Base-by-base conservation (phyloP, 768 basidiomycete species). In the Trametes meyenii region DNA sequence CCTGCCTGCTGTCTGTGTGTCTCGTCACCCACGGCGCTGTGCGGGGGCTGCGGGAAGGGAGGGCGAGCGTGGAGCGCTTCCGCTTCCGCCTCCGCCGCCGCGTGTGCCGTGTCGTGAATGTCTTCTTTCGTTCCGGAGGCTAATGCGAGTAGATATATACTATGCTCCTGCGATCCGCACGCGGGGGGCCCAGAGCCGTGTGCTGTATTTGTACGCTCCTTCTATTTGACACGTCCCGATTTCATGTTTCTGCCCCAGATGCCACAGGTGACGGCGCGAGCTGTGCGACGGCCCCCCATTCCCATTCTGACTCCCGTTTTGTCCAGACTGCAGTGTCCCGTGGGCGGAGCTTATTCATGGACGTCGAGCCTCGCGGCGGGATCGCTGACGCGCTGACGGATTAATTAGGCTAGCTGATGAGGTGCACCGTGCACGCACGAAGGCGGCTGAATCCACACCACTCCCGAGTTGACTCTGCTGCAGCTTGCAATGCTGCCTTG, bases 181-280 rank as follows among this genome's bases (percentile, higher is more conserved):
- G 43, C 43, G 11, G 26, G 35, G 59, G 44, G 52, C 50, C 44
- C 8, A 3, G 29, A 39, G 29, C 38, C 43, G 19, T 17, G 48
- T 29, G 48, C 26, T 61, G 60, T 61, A 55, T 44, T 61, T 61
- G 60, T 61, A 61, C 54, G 60, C 49, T 50, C 55, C 38, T 50
- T 61, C 38, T 49, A 21, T 42, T 24, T 12, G 10, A 8, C n/a
- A 14, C 24, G 23, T 50, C 43, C 43, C n/a, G 8, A 10, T 2
- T 44, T 21, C 43, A 21, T 44, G 21, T 33, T 33, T 33, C 29
- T 33, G 29, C 29, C 29, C 29, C 29, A 33, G 29, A 33, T 33
- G 29, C 29, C 4, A 33, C 8, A 8, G 29, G 8, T 33, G 29
- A 33, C 29, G 29, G 4, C 29, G 29, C 8, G 29, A 8, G n/a